Base-by-base conservation (phyloP, 1,284 basidiomycete genomes). In the Cutaneotrichosporon sp. region DNA sequence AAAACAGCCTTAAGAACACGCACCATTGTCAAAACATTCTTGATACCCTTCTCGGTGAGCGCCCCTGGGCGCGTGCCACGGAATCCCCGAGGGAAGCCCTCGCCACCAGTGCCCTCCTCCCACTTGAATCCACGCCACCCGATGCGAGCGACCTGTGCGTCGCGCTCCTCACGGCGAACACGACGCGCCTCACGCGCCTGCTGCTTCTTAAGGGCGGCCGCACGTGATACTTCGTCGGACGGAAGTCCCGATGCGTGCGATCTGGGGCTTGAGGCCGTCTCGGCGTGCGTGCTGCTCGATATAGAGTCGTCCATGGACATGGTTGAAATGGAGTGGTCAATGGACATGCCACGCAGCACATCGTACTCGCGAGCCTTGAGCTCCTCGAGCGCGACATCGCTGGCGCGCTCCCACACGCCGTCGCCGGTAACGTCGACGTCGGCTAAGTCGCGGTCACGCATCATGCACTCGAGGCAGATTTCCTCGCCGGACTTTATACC, bases 371-470 rank as follows among this genome's bases (percentile, higher is more conserved):
- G 78, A 59, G 80, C 78, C 60, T 86, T 77, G 26, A 94, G 78
- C 43, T 97, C 91, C 42, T 88, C 82, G 60, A 84, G 94, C 36
- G 81, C 78, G 8, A 80, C 83, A 70, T 98, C 94, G 69, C 88
- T 92, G 64, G 86, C 85, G 35, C 96, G 80, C 1, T 89, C 90
- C 94, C 94, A 98, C 14, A 88, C 80, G 1, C 90, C 90, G 4
- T 85, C 83, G 26, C 86, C 84, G 2, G 85, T 81, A 20, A 97
- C 94, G 69, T 87, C 82, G 23, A 98, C 90, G 73, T 97, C 94
- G 34, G 88, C 90, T 87, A 98, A 91, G 70, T 98, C 94, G 68
- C 94, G 85, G 76, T 98, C 94, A 40, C 94, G 86, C 94, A 98
- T 98, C 66, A 96, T 90, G 73, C 94, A 98, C 76, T 98, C 94